phyloP scores from a whole-genome alignment of 495 filamentous ascomycete species.

The Pyrenopolyporus hunteri region DNA sequence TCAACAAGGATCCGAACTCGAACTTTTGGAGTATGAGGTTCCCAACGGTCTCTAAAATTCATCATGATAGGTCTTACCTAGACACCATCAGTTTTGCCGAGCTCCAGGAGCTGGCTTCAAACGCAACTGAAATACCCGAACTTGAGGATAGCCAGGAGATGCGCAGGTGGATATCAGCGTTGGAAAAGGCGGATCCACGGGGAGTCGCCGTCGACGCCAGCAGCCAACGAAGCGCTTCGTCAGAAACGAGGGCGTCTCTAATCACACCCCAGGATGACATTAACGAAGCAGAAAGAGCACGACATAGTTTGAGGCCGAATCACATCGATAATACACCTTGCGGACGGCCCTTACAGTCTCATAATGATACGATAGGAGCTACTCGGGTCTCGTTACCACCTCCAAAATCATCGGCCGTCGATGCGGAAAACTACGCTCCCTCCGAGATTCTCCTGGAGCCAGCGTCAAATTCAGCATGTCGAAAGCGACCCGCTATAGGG shows the following conservation, averaged over 20 bases:
- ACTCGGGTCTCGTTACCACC: not conserved
- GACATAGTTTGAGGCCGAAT: not conserved
- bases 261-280: not conserved
- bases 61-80: conserved; percentile 52
- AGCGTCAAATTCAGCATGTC: not conserved
- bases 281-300: not conserved
- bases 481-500: conserved; percentile 24
- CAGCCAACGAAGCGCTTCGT: conserved; percentile 37
- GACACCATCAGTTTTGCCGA: conserved; percentile 52
- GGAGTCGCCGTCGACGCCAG: conserved; percentile 39
- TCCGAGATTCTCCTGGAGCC: not conserved
- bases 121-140: conserved; percentile 42
- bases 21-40: conserved; percentile 56
- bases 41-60: conserved; percentile 53
- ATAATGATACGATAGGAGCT: not conserved
- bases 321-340: not conserved
- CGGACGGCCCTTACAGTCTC: not conserved
- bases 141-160: conserved; percentile 57
- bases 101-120: conserved; percentile 50
- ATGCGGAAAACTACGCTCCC: not conserved
- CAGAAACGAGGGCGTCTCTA: conserved; percentile 4
- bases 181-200: conserved; percentile 55
- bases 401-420: conserved; percentile 7
- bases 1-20: conserved; percentile 51
- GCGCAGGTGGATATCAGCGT: conserved; percentile 58